These are phyloP conservation scores for Besnoitia besnoiti DNA, from an alignment of 169 alveolate genomes.

Conservation along the genomic window DNA sequence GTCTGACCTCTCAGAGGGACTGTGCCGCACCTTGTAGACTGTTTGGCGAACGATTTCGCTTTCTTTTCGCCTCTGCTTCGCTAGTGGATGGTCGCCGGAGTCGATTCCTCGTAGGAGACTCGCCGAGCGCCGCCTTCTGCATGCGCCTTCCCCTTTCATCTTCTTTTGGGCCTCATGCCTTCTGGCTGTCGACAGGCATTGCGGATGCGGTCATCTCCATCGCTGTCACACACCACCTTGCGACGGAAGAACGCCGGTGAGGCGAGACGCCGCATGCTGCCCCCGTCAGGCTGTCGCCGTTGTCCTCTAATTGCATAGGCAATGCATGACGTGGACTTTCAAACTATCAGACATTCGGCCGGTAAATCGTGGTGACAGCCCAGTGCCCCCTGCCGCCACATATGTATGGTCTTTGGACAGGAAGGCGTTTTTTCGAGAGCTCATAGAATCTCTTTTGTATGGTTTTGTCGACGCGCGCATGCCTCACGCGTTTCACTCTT, in stretches of 20 bases:
- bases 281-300: neutral
- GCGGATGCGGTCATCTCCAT: conserved; percentile 92
- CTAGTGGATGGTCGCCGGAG: too few species aligned
- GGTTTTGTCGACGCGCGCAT: too few species aligned
- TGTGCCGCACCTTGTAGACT: neutral
- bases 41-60: too few species aligned
- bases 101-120: too few species aligned
- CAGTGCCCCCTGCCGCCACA: neutral
- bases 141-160: conserved; percentile 80
- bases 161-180: conserved; percentile 62
- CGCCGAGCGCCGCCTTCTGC: conserved; percentile 55
- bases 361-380: too few species aligned
- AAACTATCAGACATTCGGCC: too few species aligned
- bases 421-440: neutral
- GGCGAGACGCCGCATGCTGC: neutral
- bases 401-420: neutral
- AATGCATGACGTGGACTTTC: neutral
- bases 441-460: neutral
- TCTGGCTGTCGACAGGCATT: conserved; percentile 73
- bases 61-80: too few species aligned
- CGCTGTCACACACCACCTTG: conserved; percentile 95
- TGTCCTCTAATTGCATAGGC: neutral
- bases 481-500: too few species aligned
- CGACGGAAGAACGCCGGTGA: conserved; percentile 86
- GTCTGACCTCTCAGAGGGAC: neutral